A percentile compares a stretch with the other conserved stretches of the same genome.
Conservation (phyloP, 768 basidiomycete species). For the Boletus subcaerulescens region DNA sequence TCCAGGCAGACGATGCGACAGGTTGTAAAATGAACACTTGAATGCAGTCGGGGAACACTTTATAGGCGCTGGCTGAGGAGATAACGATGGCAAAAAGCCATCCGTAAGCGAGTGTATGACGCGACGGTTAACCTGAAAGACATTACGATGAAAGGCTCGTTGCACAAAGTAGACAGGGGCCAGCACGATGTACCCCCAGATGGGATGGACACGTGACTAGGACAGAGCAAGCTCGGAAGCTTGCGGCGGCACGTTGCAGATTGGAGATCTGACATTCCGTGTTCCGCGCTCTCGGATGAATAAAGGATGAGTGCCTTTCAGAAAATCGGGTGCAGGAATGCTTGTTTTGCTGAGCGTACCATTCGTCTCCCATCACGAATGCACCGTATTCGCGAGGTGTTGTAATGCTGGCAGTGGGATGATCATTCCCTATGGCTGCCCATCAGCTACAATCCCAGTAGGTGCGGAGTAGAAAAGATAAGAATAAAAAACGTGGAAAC, state of each 20-base stretch:
- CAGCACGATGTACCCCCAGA: neutral
- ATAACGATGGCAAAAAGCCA: neutral
- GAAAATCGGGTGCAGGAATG: neutral
- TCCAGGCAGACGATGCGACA: constrained; percentile 10
- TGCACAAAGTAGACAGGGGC: constrained; percentile 19
- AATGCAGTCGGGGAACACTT: neutral
- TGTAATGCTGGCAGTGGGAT: neutral
- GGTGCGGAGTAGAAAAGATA: neutral
- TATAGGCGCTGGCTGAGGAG: constrained; percentile 12
- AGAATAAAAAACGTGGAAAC: neutral
- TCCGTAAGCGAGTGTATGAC: constrained; percentile 7
- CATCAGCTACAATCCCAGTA: neutral
- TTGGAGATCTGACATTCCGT: constrained; percentile 1
- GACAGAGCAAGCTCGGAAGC: constrained; percentile 26
- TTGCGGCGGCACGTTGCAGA: constrained; percentile 24
- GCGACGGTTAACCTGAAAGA: constrained; percentile 14
- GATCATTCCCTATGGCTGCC: neutral
- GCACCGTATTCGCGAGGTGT: neutral
- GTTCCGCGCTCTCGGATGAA: constrained; percentile 3
- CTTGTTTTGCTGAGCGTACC: neutral
- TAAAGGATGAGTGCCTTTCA: neutral
- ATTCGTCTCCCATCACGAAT: neutral
- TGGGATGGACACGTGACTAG: constrained; percentile 17
- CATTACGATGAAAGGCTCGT: constrained; percentile 17
- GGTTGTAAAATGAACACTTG: neutral